Evolutionary conservation across 495 filamentous ascomycete genomes (phyloP).

Genomic region (Hyphodiscus hymeniophilus): DNA sequence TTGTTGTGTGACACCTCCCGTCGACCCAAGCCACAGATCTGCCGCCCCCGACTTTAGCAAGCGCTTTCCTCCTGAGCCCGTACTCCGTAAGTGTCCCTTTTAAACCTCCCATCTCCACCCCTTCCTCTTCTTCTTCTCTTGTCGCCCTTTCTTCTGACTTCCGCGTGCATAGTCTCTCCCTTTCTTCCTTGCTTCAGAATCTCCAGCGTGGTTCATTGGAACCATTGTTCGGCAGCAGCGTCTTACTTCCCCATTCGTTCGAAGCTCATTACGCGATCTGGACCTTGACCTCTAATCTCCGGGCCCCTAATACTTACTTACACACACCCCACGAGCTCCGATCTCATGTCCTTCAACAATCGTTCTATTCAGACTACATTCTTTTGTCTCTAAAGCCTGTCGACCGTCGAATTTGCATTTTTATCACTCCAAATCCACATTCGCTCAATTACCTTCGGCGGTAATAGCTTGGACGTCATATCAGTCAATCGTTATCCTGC

Average conservation of each 20-base stretch:
- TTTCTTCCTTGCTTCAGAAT: slow-evolving; percentile 9
- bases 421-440: background rate
- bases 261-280: background rate
- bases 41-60: slow-evolving; percentile 16
- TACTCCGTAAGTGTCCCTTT: slow-evolving; percentile 13
- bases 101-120: slow-evolving; percentile 12
- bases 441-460: background rate
- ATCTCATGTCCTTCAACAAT: background rate
- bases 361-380: slow-evolving; percentile 4
- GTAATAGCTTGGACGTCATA: background rate
- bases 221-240: too few species aligned
- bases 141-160: slow-evolving; percentile 13
- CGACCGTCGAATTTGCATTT: background rate
- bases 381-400: slow-evolving; percentile 5
- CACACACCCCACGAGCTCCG: background rate
- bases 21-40: slow-evolving; percentile 18
- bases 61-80: slow-evolving; percentile 14
- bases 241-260: slow-evolving; percentile 6
- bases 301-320: background rate
- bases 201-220: slow-evolving; percentile 1
- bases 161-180: slow-evolving; percentile 11
- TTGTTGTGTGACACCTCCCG: slow-evolving; percentile 10
- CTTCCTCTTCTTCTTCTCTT: slow-evolving; percentile 3
- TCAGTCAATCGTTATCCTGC: background rate
- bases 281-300: background rate